These are phyloP conservation scores for Misopates orontium DNA, from an alignment of 257 asterid species.

Conservation along the genomic window DNA sequence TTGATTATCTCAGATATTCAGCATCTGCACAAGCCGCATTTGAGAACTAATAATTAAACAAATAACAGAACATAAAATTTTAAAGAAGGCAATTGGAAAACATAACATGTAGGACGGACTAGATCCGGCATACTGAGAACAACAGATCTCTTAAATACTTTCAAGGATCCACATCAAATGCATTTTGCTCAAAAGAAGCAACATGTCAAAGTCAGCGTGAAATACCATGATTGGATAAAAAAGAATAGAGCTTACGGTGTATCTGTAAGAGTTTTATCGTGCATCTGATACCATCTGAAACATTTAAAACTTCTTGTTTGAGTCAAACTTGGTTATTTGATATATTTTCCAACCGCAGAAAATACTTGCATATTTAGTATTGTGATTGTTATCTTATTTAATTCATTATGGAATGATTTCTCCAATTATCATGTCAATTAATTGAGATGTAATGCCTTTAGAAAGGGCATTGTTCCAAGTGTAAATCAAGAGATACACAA, in stretches of 20 bases:
- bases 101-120: too few relatives aligned
- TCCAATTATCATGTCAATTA: too few relatives aligned
- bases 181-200: conserved; percentile 15
- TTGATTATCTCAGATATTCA: conserved; percentile 8
- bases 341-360: too few relatives aligned
- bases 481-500: too few relatives aligned
- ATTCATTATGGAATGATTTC: too few relatives aligned
- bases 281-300: neutral
- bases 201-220: conserved; percentile 4
- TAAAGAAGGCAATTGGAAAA: neutral
- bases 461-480: too few relatives aligned
- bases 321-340: too few relatives aligned
- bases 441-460: too few relatives aligned
- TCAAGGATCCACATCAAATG: conserved; percentile 11
- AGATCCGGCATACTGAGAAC: too few relatives aligned
- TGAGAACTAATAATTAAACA: neutral
- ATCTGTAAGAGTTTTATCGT: neutral
- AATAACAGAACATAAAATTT: neutral
- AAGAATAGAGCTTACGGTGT: neutral
- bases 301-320: conserved; percentile 18
- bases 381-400: too few relatives aligned
- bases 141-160: neutral
- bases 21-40: neutral
- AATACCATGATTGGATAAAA: conserved; percentile 8
- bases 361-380: too few relatives aligned